Percentiles rank a stretch among this genome's conserved stretches.
Conservation (phyloP, 2,329 filamentous ascomycete species). For the Microdochium nivale region DNA sequence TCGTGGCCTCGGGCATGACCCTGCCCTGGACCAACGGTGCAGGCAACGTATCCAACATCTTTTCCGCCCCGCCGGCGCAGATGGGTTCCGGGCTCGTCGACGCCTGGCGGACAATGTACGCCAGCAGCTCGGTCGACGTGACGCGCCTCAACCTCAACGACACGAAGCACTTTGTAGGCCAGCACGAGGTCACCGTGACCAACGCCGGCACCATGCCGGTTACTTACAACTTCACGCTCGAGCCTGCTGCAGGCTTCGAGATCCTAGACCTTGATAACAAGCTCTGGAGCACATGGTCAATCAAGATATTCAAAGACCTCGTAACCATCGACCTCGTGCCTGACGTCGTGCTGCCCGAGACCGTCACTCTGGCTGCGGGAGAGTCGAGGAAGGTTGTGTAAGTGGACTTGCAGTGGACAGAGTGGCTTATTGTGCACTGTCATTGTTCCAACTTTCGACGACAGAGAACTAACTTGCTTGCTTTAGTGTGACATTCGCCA, state of each 20-base stretch:
- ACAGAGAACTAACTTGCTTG: no score
- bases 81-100: slow-evolving; percentile 20
- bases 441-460: no score
- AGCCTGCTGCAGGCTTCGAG: slow-evolving; percentile 32
- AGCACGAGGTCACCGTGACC: slow-evolving; percentile 27
- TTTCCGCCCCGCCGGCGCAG: slow-evolving; percentile 1
- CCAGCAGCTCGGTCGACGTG: slow-evolving; percentile 20
- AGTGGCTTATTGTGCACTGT: no score
- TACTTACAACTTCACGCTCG: slow-evolving; percentile 29
- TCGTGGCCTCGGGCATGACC: slow-evolving; percentile 11
- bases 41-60: neutral
- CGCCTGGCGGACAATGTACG: slow-evolving; percentile 24
- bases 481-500: slow-evolving; percentile 13
- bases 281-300: slow-evolving; percentile 1
- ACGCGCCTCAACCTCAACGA: slow-evolving; percentile 29
- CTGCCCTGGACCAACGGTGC: slow-evolving; percentile 9
- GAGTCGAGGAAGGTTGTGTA: slow-evolving; percentile 12
- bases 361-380: slow-evolving; percentile 16
- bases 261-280: slow-evolving; percentile 9
- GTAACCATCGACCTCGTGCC: slow-evolving; percentile 3
- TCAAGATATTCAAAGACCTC: slow-evolving; percentile 3
- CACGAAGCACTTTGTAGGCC: slow-evolving; percentile 22
- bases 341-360: slow-evolving; percentile 1
- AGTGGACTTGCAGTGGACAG: no score
- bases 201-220: slow-evolving; percentile 31